phyloP scores from a whole-genome alignment of 805 yeast genomes.

The Yarrowia bubula region DNA sequence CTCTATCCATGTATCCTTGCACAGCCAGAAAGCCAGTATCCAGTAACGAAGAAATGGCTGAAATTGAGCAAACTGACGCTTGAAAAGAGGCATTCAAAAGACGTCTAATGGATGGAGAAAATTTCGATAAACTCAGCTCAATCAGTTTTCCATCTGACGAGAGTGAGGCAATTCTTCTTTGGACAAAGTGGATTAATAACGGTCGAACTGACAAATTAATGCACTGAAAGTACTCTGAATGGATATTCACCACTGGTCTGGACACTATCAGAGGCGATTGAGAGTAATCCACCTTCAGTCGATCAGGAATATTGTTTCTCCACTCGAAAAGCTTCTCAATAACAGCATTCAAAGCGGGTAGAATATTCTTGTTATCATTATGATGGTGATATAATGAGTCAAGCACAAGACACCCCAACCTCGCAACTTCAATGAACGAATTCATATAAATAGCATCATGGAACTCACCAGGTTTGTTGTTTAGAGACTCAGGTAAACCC shows the following conservation, averaged over 20 bases:
- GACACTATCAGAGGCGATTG: constrained; percentile 17
- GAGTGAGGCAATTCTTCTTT: constrained; percentile 29
- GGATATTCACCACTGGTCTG: constrained; percentile 32
- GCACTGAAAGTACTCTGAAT: constrained; percentile 34
- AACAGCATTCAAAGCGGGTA: constrained; percentile 29
- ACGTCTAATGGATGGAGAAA: constrained; percentile 29
- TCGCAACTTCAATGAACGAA: constrained; percentile 32
- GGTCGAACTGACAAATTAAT: constrained; percentile 35
- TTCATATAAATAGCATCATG: constrained; percentile 30
- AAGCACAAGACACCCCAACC: constrained; percentile 30
- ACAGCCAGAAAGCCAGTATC: constrained; percentile 28
- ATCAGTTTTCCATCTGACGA: constrained; percentile 27
- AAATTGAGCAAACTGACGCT: constrained; percentile 34
- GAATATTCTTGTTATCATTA: constrained; percentile 27
- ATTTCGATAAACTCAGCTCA: constrained; percentile 27
- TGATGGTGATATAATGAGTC: constrained; percentile 31
- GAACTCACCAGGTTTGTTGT: neutral
- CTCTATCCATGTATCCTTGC: constrained; percentile 34
- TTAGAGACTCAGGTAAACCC: constrained; percentile 28
- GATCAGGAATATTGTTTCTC: constrained; percentile 30
- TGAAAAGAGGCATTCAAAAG: constrained; percentile 33
- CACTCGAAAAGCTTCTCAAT: constrained; percentile 31
- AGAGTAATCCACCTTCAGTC: constrained; percentile 29
- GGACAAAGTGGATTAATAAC: constrained; percentile 32
- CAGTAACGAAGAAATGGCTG: constrained; percentile 27